phyloP scores from a whole-genome alignment of 805 yeast genomes.

The Maudiozyma bulderi region DNA sequence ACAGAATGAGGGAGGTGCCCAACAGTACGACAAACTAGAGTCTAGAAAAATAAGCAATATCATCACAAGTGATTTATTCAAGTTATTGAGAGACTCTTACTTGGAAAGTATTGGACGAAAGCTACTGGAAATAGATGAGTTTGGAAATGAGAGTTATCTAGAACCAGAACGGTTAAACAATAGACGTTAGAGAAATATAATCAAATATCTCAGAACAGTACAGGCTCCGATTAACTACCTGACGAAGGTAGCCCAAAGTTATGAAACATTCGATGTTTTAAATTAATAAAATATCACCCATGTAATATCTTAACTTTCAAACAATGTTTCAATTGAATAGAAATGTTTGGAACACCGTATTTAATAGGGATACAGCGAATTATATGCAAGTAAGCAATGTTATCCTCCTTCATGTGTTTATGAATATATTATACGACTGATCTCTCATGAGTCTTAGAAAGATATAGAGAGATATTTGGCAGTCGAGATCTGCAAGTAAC shows the following conservation, averaged over 20 bases:
- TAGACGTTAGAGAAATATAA: neutral
- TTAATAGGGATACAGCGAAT: no score
- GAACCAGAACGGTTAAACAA: neutral
- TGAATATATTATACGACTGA: no score
- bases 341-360: no score
- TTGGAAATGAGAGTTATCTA: neutral
- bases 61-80: neutral
- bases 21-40: neutral
- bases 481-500: neutral
- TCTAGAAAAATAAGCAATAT: neutral
- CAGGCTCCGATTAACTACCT: no score
- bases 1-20: no score
- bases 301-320: no score
- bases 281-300: no score
- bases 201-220: neutral
- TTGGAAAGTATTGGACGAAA: neutral
- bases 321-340: no score
- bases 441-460: neutral
- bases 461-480: no score
- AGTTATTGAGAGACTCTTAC: neutral
- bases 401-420: no score
- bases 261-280: no score
- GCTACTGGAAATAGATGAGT: neutral
- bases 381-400: neutral
- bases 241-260: no score